These are phyloP conservation scores for Plenodomus biglobosus DNA, from an alignment of 2,329 filamentous ascomycete genomes.

Conservation along the genomic window DNA sequence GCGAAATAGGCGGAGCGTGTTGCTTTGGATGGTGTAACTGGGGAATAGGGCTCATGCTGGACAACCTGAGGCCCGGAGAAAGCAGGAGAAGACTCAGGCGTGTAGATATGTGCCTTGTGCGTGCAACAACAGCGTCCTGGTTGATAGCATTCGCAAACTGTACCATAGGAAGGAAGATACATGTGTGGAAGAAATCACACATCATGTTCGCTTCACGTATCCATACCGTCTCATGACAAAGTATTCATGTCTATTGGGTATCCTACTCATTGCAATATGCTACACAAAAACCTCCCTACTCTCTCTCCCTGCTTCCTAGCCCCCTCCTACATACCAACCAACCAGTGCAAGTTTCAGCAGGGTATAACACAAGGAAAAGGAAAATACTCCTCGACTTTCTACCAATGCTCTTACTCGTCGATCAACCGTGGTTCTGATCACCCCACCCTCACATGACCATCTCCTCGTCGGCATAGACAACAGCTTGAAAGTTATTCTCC, in stretches of 20 bases:
- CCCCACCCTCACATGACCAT: slow-evolving; percentile 42
- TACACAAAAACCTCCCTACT: slow-evolving; percentile 7
- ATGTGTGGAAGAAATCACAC: background rate
- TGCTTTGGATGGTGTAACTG: slow-evolving; percentile 1
- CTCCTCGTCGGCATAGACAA: slow-evolving; percentile 40
- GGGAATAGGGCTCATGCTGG: too few relatives aligned
- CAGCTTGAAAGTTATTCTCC: slow-evolving; percentile 50
- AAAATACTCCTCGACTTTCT: background rate
- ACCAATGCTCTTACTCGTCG: background rate
- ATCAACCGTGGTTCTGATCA: background rate
- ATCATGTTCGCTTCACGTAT: background rate
- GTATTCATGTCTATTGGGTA: slow-evolving; percentile 13
- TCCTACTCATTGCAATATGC: slow-evolving; percentile 7
- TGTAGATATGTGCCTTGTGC: background rate
- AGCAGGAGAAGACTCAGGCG: background rate
- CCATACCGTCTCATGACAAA: slow-evolving; percentile 4
- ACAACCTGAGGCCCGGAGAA: too few relatives aligned
- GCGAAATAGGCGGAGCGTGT: too few relatives aligned
- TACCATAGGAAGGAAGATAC: background rate
- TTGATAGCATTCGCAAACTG: background rate
- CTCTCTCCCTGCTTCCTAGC: background rate
- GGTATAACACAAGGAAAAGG: background rate
- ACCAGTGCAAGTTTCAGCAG: background rate
- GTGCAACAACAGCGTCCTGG: background rate
- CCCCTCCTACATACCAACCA: background rate